Percentiles rank a stretch among this genome's conserved stretches.
Evolutionary conservation across 2,329 filamentous ascomycete genomes (phyloP).

Genomic region (Xylariaceae sp.): DNA sequence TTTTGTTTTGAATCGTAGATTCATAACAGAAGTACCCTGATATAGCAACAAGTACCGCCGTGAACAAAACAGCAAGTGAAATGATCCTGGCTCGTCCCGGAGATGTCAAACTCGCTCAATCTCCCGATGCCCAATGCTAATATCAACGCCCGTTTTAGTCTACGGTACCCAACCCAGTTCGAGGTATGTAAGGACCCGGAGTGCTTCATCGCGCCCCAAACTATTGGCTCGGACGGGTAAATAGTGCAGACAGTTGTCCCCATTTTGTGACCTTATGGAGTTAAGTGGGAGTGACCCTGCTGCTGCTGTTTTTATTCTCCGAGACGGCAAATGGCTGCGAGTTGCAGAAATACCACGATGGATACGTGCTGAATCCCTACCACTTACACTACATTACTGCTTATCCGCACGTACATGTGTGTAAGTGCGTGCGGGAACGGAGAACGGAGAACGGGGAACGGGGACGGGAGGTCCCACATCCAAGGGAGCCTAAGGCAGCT

Average conservation of each 20-base stretch:
- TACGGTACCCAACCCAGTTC: background rate
- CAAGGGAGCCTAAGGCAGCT: background rate
- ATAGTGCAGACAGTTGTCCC: background rate
- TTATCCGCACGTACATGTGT: background rate
- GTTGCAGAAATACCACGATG: background rate
- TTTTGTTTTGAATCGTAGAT: too few species aligned
- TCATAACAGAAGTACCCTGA: too few species aligned
- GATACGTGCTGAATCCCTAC: too few species aligned
- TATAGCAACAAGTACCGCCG: too few species aligned
- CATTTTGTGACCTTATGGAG: background rate
- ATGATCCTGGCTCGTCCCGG: background rate
- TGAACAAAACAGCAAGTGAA: background rate
- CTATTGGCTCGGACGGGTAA: background rate
- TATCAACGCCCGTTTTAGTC: slow-evolving; percentile 7
- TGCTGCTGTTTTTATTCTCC: background rate
- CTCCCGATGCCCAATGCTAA: slow-evolving; percentile 10
- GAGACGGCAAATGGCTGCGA: background rate
- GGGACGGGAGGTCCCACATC: slow-evolving; percentile 12
- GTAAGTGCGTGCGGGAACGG: background rate
- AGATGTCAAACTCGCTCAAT: background rate
- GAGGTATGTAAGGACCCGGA: background rate
- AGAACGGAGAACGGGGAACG: too few species aligned
- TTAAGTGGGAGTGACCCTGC: background rate
- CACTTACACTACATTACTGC: background rate
- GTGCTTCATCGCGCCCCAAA: background rate